phyloP scores from a whole-genome alignment of 495 filamentous ascomycete genomes.

The Penicillium coffeae region DNA sequence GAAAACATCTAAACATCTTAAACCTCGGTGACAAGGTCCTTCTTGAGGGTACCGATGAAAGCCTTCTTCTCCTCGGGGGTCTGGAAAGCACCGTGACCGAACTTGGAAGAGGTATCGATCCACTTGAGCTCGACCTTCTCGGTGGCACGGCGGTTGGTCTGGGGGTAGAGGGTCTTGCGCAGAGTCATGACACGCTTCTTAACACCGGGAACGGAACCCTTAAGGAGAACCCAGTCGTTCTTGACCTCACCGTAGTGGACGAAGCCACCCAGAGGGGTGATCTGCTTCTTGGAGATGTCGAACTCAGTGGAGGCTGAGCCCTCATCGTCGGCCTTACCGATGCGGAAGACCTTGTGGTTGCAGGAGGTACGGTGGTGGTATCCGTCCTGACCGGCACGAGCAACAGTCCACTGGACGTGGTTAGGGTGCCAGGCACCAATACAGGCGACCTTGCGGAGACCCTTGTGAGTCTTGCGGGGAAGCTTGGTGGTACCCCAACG shows the following conservation, averaged over 20 bases:
- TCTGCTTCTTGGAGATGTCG: slow-evolving; percentile 98
- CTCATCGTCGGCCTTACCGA: slow-evolving; percentile 85
- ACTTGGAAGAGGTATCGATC: slow-evolving; percentile 99
- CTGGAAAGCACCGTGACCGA: slow-evolving; percentile 99
- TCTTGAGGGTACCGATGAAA: slow-evolving; percentile 97
- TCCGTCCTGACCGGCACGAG: slow-evolving; percentile 98
- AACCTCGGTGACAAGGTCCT: slow-evolving; percentile 75
- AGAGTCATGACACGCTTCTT: slow-evolving; percentile 99
- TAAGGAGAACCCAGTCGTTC: slow-evolving; percentile 98
- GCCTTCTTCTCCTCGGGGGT: slow-evolving; percentile 97
- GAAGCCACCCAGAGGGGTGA: slow-evolving; percentile 99
- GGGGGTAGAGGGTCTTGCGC: slow-evolving; percentile 97
- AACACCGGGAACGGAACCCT: slow-evolving; percentile 94
- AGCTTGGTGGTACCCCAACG: slow-evolving; percentile 99
- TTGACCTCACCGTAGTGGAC: slow-evolving; percentile 98
- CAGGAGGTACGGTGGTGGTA: slow-evolving; percentile 99
- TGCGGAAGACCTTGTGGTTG: slow-evolving; percentile 99
- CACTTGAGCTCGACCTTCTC: slow-evolving; percentile 99
- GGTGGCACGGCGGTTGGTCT: slow-evolving; percentile 88
- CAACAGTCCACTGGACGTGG: slow-evolving; percentile 99
- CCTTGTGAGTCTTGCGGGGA: slow-evolving; percentile 99
- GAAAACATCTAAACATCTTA: slow-evolving; percentile 55
- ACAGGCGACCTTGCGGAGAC: slow-evolving; percentile 99
- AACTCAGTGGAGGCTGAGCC: slow-evolving; percentile 92
- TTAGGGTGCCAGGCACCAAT: slow-evolving; percentile 99